These are phyloP conservation scores for Ceriops tagal DNA, from an alignment of 345 rosid species.

Conservation along the genomic window DNA sequence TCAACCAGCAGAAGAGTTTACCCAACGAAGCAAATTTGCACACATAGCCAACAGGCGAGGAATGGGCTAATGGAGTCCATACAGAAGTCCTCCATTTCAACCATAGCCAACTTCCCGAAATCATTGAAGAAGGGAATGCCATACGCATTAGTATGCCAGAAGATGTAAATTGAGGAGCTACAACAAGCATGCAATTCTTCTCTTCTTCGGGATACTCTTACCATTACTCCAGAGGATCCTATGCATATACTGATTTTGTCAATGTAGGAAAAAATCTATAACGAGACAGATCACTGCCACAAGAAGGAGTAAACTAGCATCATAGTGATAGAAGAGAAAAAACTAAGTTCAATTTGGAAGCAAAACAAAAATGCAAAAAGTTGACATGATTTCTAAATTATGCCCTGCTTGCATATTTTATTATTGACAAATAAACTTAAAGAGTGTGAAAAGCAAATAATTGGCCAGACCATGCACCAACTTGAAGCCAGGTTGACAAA, in stretches of 20 bases:
- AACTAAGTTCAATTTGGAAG: no score
- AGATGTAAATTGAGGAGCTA: conserved; percentile 89
- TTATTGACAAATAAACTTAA: no score
- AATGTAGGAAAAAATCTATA: conserved; percentile 80
- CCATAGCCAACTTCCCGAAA: conserved; percentile 53
- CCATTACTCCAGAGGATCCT: not conserved
- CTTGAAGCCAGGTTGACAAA: no score
- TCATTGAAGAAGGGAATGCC: conserved; percentile 70
- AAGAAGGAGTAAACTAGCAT: not conserved
- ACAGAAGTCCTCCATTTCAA: conserved; percentile 63
- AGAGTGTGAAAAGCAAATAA: no score
- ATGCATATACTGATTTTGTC: not conserved
- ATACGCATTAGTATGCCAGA: conserved; percentile 84
- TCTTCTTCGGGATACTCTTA: no score
- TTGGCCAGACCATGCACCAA: no score
- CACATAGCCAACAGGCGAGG: conserved; percentile 48
- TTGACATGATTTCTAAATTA: no score
- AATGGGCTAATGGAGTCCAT: conserved; percentile 66
- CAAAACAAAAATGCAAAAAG: no score
- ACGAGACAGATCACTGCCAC: conserved; percentile 69
- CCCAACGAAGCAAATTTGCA: conserved; percentile 33
- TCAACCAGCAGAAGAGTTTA: conserved; percentile 68
- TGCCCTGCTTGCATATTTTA: no score
- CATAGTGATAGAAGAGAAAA: no score
- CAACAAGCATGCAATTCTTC: conserved; percentile 46